Evolutionary conservation across 2,329 filamentous ascomycete species (phyloP).

Genomic region (Proliferodiscus dingleyae): DNA sequence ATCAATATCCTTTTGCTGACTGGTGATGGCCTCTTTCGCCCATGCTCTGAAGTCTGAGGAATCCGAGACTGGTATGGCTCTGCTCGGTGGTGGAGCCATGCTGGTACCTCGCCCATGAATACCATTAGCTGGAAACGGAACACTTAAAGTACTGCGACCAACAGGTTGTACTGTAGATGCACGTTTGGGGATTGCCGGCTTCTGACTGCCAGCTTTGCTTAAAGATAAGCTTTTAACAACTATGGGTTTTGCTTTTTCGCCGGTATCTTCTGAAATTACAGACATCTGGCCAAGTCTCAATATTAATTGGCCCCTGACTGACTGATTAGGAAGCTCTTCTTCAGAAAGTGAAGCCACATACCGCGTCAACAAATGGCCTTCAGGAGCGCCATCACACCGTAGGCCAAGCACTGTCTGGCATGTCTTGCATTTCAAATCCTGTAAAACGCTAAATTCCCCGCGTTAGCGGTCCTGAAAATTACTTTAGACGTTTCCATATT

Average conservation of each 20-base stretch:
- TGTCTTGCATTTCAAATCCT: constrained; percentile 27
- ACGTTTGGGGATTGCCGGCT: not conserved
- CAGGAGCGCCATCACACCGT: constrained; percentile 28
- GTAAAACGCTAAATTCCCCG: constrained; percentile 20
- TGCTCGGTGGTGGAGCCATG: not conserved
- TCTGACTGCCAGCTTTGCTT: constrained; percentile 9
- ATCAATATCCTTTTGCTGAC: constrained; percentile 29
- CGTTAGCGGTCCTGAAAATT: not conserved
- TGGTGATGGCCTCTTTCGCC: constrained; percentile 22
- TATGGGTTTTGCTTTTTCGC: constrained; percentile 17
- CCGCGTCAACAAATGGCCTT: constrained; percentile 26
- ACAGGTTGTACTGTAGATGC: constrained; percentile 12
- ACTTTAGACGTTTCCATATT: not conserved
- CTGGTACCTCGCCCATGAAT: not conserved
- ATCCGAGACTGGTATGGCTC: constrained; percentile 1
- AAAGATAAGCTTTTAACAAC: constrained; percentile 20
- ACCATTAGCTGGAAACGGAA: not conserved
- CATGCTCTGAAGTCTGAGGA: constrained; percentile 21
- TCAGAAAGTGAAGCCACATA: not conserved
- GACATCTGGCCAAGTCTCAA: constrained; percentile 24
- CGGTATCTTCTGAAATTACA: constrained; percentile 21
- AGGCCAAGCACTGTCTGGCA: constrained; percentile 26
- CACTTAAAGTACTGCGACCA: not conserved
- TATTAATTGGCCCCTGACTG: constrained; percentile 26
- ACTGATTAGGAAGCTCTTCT: not conserved